A percentile compares a stretch with the other conserved stretches of the same genome.
These are phyloP conservation scores for Trifolium dubium DNA, from an alignment of 306 rosid genomes.

Conservation along the genomic window DNA sequence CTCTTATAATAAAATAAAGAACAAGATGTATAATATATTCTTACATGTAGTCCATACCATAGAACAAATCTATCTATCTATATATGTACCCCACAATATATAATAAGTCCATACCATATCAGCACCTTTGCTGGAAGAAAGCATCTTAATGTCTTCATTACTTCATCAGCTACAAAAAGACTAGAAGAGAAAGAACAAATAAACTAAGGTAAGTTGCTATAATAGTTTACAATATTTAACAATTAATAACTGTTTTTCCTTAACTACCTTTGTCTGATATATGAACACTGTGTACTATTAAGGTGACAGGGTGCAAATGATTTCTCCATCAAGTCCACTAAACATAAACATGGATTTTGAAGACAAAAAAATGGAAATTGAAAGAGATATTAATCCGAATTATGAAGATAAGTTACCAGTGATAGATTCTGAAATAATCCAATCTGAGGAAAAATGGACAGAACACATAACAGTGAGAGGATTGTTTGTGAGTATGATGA, in stretches of 20 bases:
- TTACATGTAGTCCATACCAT: constrained; percentile 18
- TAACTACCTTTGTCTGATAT: constrained; percentile 26
- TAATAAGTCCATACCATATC: constrained; percentile 28
- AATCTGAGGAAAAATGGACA: constrained; percentile 59
- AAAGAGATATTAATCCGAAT: constrained; percentile 30
- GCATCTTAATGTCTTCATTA: constrained; percentile 40
- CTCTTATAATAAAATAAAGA: too few relatives aligned
- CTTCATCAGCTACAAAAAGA: constrained; percentile 16
- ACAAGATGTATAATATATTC: too few relatives aligned
- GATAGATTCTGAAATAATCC: constrained; percentile 24
- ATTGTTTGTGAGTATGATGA: constrained; percentile 67
- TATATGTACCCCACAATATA: constrained; percentile 39
- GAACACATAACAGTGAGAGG: constrained; percentile 82
- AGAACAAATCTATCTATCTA: constrained; percentile 3
- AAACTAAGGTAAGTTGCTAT: constrained; percentile 31
- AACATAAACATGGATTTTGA: constrained; percentile 28
- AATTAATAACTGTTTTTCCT: constrained; percentile 13
- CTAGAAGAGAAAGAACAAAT: constrained; percentile 40
- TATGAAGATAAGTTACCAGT: constrained; percentile 36
- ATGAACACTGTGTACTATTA: constrained; percentile 4
- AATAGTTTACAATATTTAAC: background rate
- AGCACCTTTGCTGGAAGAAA: constrained; percentile 24
- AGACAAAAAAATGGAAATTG: constrained; percentile 40
- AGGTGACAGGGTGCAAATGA: constrained; percentile 27
- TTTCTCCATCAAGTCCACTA: constrained; percentile 31